phyloP scores from a whole-genome alignment of 805 yeast genomes.

The Torulaspora indica region DNA sequence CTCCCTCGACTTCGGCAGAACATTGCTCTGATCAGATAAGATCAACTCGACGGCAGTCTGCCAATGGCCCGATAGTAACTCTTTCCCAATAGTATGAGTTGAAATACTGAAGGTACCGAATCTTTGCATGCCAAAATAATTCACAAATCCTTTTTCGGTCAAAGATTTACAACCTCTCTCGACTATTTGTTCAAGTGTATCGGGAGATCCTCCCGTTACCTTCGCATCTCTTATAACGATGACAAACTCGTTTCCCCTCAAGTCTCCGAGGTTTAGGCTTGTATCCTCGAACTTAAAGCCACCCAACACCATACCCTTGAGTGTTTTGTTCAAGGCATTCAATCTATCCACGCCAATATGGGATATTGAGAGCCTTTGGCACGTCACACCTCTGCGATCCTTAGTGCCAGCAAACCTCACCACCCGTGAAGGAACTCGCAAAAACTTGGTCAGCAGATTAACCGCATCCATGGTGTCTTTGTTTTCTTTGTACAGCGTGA shows the following conservation, averaged over 20 bases:
- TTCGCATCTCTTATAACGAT: slow-evolving; percentile 77
- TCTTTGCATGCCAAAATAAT: slow-evolving; percentile 97
- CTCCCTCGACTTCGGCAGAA: slow-evolving; percentile 74
- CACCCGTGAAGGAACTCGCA: slow-evolving; percentile 65
- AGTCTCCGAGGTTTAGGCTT: slow-evolving; percentile 71
- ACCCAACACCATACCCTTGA: slow-evolving; percentile 77
- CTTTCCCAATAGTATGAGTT: slow-evolving; percentile 79
- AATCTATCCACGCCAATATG: slow-evolving; percentile 70
- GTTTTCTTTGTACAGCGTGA: slow-evolving; percentile 85
- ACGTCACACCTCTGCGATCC: slow-evolving; percentile 93
- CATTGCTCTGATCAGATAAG: slow-evolving; percentile 79
- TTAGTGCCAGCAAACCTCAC: slow-evolving; percentile 92
- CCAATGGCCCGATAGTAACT: slow-evolving; percentile 70
- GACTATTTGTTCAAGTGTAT: slow-evolving; percentile 44
- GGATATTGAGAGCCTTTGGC: slow-evolving; percentile 70
- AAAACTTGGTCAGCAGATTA: slow-evolving; percentile 60
- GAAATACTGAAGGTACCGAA: slow-evolving; percentile 94
- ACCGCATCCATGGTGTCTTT: slow-evolving; percentile 97
- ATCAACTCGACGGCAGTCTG: slow-evolving; percentile 72
- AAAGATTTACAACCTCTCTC: slow-evolving; percentile 53
- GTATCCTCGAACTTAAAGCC: slow-evolving; percentile 63
- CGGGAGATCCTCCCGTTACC: slow-evolving; percentile 31
- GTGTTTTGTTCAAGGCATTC: slow-evolving; percentile 65
- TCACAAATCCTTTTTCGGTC: slow-evolving; percentile 70
- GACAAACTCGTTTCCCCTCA: slow-evolving; percentile 82